These are phyloP conservation scores for Diaporthe vaccinii DNA, from an alignment of 2,329 filamentous ascomycete species.

Conservation along the genomic window DNA sequence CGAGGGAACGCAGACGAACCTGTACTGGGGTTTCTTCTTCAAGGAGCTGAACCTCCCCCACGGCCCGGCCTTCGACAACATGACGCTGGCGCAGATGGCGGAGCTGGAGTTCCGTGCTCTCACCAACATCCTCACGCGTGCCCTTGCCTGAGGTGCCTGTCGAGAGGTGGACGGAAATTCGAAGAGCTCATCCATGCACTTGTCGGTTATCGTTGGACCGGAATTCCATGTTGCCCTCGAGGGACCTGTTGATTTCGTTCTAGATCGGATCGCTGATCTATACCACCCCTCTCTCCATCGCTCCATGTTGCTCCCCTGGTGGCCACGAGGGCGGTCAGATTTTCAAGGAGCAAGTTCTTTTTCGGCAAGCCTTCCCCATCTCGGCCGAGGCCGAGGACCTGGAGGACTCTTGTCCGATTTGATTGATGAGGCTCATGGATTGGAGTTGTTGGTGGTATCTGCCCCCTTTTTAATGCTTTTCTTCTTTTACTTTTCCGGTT, in stretches of 20 bases:
- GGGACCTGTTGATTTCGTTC: constrained; percentile 14
- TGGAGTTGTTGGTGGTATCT: constrained; percentile 19
- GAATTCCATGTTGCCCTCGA: not conserved
- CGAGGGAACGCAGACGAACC: constrained; percentile 51
- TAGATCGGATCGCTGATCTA: not conserved
- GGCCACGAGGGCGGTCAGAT: not conserved
- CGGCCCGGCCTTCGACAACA: constrained; percentile 59
- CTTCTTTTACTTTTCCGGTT: not conserved
- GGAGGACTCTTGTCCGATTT: constrained; percentile 15
- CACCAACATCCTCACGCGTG: constrained; percentile 62
- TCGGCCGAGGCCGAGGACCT: constrained; percentile 1
- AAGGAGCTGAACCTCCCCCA: constrained; percentile 58
- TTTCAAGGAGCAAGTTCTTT: not conserved
- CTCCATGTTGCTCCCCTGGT: not conserved
- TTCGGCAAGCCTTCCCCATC: not conserved
- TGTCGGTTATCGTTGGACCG: not conserved
- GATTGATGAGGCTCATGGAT: not conserved
- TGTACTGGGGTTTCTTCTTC: constrained; percentile 68
- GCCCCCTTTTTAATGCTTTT: constrained; percentile 11
- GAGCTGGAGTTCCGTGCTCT: constrained; percentile 62
- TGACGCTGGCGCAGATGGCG: constrained; percentile 63
- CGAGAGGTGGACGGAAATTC: not conserved
- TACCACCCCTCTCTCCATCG: not conserved
- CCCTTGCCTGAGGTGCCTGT: constrained; percentile 45
- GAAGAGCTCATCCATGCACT: not conserved